Evolutionary conservation across 2,329 filamentous ascomycete genomes (phyloP).

Genomic region (Fusarium solani-melongenae): DNA sequence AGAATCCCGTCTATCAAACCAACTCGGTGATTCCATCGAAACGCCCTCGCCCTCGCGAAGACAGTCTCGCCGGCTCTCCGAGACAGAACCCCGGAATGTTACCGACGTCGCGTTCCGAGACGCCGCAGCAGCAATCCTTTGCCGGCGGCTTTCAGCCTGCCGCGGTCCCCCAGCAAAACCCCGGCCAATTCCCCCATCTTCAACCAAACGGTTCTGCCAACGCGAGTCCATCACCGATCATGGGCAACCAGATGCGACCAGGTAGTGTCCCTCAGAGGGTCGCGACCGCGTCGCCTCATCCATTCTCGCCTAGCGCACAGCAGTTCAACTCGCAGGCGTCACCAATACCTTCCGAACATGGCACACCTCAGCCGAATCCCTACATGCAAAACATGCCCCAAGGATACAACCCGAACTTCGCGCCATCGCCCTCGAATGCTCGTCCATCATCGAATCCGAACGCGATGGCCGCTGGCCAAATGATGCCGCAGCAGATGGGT

Average conservation of each 20-base stretch:
- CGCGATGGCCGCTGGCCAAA: constrained; percentile 62
- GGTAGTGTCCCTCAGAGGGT: constrained; percentile 82
- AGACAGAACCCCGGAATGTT: constrained; percentile 78
- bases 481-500: constrained; percentile 65
- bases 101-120: constrained; percentile 89
- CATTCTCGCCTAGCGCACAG: constrained; percentile 82
- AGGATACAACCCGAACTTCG: constrained; percentile 69
- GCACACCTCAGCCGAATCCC: constrained; percentile 79
- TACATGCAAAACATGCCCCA: constrained; percentile 72
- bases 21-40: constrained; percentile 92
- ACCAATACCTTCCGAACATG: constrained; percentile 80
- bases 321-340: constrained; percentile 80
- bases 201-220: constrained; percentile 83
- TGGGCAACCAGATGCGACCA: constrained; percentile 81
- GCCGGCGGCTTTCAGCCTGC: constrained; percentile 76
- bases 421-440: constrained; percentile 65
- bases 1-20: constrained; percentile 83
- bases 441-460: constrained; percentile 66
- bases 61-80: constrained; percentile 86
- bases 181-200: constrained; percentile 82
- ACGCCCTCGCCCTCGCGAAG: constrained; percentile 82
- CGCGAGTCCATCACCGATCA: constrained; percentile 91
- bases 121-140: constrained; percentile 82
- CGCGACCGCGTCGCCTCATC: constrained; percentile 91
- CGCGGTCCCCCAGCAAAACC: constrained; percentile 70